Evolutionary conservation across 176 grass and related monocot species (phyloP).

Genomic region (Cenchrus fungigraminus): DNA sequence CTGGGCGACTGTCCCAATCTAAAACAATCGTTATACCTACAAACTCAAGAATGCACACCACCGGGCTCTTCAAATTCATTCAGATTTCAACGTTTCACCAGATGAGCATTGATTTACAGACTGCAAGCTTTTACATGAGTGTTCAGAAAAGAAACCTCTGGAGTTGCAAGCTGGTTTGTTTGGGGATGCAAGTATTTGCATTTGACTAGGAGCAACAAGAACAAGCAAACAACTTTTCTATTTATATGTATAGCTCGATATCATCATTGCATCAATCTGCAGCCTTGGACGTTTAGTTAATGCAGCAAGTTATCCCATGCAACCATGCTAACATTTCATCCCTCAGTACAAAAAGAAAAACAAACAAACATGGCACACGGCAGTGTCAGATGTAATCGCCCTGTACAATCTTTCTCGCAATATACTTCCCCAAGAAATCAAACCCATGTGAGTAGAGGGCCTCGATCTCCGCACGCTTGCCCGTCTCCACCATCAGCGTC

Average conservation of each 20-base stretch:
- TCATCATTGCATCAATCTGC: not conserved
- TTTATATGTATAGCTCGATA: not conserved
- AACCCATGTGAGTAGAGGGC: constrained; percentile 87
- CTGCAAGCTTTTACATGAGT: too few relatives aligned
- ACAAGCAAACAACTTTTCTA: not conserved
- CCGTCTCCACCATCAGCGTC: constrained; percentile 66
- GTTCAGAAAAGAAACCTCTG: too few relatives aligned
- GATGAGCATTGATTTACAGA: too few relatives aligned
- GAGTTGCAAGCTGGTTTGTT: too few relatives aligned
- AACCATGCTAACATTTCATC: not conserved
- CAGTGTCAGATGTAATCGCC: constrained; percentile 74
- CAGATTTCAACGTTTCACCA: too few relatives aligned
- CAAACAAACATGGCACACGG: not conserved
- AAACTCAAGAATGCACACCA: too few relatives aligned
- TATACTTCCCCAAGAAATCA: constrained; percentile 83
- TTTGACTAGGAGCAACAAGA: not conserved
- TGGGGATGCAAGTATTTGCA: too few relatives aligned
- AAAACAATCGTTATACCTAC: too few relatives aligned
- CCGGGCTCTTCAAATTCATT: too few relatives aligned
- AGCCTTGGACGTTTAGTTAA: not conserved
- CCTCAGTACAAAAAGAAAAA: not conserved
- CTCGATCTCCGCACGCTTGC: constrained; percentile 83
- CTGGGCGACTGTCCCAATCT: too few relatives aligned
- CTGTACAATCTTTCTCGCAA: constrained; percentile 88
- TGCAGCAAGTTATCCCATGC: not conserved